Conservation (phyloP, 2,329 filamentous ascomycete species). For the Lachnellula hyalina region DNA sequence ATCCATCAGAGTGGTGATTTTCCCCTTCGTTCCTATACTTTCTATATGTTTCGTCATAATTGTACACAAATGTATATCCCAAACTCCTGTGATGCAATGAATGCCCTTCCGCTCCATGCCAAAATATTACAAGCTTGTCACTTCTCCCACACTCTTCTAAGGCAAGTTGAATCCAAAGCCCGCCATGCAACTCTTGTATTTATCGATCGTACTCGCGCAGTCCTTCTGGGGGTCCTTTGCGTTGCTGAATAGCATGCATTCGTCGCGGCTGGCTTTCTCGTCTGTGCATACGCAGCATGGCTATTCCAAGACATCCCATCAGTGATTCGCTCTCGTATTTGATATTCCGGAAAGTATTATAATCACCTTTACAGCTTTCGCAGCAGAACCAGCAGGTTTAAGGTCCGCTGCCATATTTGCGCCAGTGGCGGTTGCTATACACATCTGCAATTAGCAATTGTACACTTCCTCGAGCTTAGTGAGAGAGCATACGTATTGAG, state of each 20-base stretch:
- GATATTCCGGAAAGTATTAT: background rate
- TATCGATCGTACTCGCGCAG: conserved; percentile 75
- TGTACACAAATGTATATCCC: background rate
- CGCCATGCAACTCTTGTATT: conserved; percentile 89
- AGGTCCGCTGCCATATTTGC: conserved; percentile 24
- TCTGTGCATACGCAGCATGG: conserved; percentile 98
- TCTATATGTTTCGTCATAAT: background rate
- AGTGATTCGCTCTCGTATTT: background rate
- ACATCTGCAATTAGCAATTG: conserved; percentile 7
- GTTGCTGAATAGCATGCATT: conserved; percentile 98
- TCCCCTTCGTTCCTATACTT: background rate
- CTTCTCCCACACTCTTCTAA: conserved; percentile 8
- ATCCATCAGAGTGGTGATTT: background rate
- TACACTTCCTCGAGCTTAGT: background rate
- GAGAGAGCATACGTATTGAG: conserved; percentile 25
- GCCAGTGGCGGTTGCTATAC: conserved; percentile 25
- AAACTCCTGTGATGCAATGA: background rate
- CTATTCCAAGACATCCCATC: conserved; percentile 40
- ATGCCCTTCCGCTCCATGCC: background rate
- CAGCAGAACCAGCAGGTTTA: conserved; percentile 22
- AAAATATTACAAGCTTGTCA: background rate
- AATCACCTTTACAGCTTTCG: conserved; percentile 25
- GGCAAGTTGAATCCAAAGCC: conserved; percentile 76
- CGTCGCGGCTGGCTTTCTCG: conserved; percentile 86
- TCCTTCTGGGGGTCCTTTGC: conserved; percentile 75